Evolutionary conservation across 768 basidiomycete genomes (phyloP).

Genomic region (Mycena metata): DNA sequence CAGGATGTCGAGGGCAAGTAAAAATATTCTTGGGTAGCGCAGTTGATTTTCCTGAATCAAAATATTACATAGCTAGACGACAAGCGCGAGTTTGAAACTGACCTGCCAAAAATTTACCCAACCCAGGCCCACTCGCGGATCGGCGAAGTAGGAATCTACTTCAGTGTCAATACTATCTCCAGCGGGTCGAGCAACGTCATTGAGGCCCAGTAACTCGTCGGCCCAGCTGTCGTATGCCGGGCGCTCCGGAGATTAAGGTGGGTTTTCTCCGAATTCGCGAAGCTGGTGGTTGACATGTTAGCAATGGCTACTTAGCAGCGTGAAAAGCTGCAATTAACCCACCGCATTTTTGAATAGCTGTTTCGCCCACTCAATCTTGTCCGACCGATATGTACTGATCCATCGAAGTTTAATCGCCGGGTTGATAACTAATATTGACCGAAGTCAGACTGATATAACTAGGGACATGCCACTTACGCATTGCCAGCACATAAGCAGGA

Average conservation of each 20-base stretch:
- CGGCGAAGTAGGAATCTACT: background rate
- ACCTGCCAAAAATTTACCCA: conserved; percentile 18
- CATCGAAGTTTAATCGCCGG: conserved; percentile 30
- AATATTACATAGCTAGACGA: too few species aligned
- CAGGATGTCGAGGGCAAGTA: conserved; percentile 8
- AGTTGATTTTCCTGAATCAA: conserved; percentile 18
- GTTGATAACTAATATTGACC: conserved; percentile 30
- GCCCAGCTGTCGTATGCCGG: background rate
- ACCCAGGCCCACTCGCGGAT: background rate
- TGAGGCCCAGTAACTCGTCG: conserved; percentile 10
- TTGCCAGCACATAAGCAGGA: conserved; percentile 34
- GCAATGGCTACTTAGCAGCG: too few species aligned
- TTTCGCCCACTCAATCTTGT: background rate
- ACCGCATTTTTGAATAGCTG: too few species aligned
- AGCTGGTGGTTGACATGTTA: too few species aligned
- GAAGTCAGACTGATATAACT: background rate
- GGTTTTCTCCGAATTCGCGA: background rate
- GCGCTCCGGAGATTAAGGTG: background rate
- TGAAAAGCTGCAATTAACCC: too few species aligned
- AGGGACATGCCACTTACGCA: too few species aligned
- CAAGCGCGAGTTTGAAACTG: too few species aligned
- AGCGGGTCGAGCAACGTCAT: background rate
- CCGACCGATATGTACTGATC: conserved; percentile 6
- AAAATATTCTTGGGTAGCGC: conserved; percentile 18
- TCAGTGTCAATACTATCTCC: conserved; percentile 3